These are phyloP conservation scores for Penicillium cinerascens DNA, from an alignment of 495 filamentous ascomycete genomes.

Conservation along the genomic window DNA sequence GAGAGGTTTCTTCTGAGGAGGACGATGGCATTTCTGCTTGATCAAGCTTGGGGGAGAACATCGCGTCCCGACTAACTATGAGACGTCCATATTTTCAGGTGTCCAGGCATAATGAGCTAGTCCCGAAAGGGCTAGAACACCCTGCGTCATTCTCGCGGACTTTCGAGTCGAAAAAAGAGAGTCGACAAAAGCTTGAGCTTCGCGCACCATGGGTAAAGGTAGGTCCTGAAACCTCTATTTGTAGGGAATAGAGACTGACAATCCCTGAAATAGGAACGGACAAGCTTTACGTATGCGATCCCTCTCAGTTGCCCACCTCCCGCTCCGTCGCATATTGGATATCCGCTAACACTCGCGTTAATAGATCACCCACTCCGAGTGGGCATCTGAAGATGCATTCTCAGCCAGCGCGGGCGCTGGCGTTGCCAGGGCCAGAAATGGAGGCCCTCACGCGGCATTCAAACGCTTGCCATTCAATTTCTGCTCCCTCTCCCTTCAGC, in stretches of 20 bases:
- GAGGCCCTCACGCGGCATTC: constrained; percentile 63
- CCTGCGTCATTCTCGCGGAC: constrained; percentile 20
- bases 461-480: constrained; percentile 95
- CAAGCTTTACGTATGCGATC: constrained; percentile 66
- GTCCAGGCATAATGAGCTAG: constrained; percentile 1
- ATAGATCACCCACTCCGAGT: constrained; percentile 90
- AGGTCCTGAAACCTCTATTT: constrained; percentile 8
- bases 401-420: constrained; percentile 71
- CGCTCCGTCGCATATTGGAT: constrained; percentile 14
- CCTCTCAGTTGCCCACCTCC: neutral
- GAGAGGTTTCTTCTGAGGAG: too few species aligned
- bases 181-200: constrained; percentile 6
- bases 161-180: constrained; percentile 5
- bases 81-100: neutral
- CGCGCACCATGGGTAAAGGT: constrained; percentile 57
- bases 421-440: constrained; percentile 45
- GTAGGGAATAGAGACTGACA: constrained; percentile 5
- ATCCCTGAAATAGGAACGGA: constrained; percentile 49
- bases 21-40: too few species aligned
- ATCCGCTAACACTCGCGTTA: constrained; percentile 12
- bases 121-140: constrained; percentile 20
- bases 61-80: too few species aligned
- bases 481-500: constrained; percentile 92
- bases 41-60: too few species aligned
- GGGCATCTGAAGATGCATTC: constrained; percentile 86